A percentile compares a stretch with the other conserved stretches of the same genome.
These are phyloP conservation scores for thale cress (Arabidopsis thaliana) DNA, from an alignment of 345 rosid genomes.

Conservation along the genomic window DNA sequence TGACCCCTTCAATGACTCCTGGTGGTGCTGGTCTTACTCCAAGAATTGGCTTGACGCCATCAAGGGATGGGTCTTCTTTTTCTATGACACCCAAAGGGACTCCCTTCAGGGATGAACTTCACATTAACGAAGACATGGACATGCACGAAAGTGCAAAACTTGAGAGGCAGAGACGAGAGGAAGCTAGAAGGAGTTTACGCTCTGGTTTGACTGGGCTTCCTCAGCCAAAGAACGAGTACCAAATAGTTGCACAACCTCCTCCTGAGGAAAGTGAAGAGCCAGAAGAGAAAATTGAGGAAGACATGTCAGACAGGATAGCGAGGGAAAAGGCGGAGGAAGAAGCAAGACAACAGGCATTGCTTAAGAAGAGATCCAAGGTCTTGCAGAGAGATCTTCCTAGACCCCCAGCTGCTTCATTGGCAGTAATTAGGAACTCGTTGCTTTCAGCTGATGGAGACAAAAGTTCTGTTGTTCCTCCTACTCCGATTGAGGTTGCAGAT, in stretches of 20 bases:
- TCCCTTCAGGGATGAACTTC: conserved; percentile 96
- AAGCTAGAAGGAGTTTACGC: conserved; percentile 72
- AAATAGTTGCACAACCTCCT: conserved; percentile 78
- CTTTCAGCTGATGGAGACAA: conserved; percentile 83
- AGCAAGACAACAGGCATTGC: conserved; percentile 80
- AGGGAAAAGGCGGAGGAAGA: conserved; percentile 96
- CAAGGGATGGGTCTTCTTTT: conserved; percentile 82
- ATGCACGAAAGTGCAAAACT: conserved; percentile 72
- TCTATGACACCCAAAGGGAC: conserved; percentile 92
- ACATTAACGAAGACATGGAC: conserved; percentile 92
- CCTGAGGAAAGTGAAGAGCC: conserved; percentile 87
- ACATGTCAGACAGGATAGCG: conserved; percentile 93
- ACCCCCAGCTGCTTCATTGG: conserved; percentile 91
- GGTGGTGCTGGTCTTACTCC: conserved; percentile 83
- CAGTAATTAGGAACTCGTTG: conserved; percentile 79
- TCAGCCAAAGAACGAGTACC: conserved; percentile 94
- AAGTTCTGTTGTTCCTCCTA: conserved; percentile 95
- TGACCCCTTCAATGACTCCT: conserved; percentile 95
- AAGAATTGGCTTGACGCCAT: conserved; percentile 90
- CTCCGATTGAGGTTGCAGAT: conserved; percentile 84
- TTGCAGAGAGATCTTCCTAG: conserved; percentile 97
- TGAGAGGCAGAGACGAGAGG: conserved; percentile 82
- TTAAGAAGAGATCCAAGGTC: conserved; percentile 96
- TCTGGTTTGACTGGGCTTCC: conserved; percentile 87
- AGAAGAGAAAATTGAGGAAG: conserved; percentile 96